Percentiles rank a stretch among this genome's conserved stretches.
These are phyloP conservation scores for Dactylellina haptotyla DNA, from an alignment of 2,329 filamentous ascomycete genomes.

Conservation along the genomic window DNA sequence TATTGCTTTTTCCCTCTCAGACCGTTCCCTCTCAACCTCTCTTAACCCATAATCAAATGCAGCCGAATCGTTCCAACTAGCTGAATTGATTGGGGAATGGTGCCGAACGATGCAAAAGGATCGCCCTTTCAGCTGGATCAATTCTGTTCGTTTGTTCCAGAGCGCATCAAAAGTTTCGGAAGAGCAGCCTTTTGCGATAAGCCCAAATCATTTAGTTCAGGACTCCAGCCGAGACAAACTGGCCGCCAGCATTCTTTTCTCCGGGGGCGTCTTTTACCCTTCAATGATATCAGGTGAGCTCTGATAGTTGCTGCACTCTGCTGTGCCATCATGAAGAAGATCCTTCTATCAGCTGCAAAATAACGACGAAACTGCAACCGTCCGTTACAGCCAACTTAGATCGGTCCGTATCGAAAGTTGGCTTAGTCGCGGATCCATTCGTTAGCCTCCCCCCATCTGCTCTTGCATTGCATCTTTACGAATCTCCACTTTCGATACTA, in stretches of 20 bases:
- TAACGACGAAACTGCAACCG: conserved; percentile 42
- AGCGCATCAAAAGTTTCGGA: conserved; percentile 49
- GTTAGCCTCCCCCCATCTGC: conserved; percentile 4
- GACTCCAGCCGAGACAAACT: conserved; percentile 42
- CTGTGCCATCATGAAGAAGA: conserved; percentile 19
- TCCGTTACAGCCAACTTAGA: conserved; percentile 15
- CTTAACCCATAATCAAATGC: conserved; percentile 52
- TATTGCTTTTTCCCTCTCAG: conserved; percentile 44
- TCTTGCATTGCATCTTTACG: conserved; percentile 19
- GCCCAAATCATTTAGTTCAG: conserved; percentile 39
- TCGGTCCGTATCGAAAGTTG: conserved; percentile 44
- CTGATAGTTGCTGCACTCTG: conserved; percentile 18
- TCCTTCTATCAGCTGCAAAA: conserved; percentile 20
- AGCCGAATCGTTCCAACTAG: conserved; percentile 35
- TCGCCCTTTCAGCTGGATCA: conserved; percentile 35
- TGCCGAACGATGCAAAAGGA: conserved; percentile 37
- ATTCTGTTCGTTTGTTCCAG: conserved; percentile 26
- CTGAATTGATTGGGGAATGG: conserved; percentile 45
- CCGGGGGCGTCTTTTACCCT: conserved; percentile 3
- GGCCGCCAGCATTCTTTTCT: conserved; percentile 44
- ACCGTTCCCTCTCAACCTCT: conserved; percentile 35
- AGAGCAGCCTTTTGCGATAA: conserved; percentile 38
- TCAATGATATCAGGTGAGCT: conserved; percentile 52
- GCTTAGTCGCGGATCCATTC: conserved; percentile 42
- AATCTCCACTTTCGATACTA: conserved; percentile 27